Conservation (phyloP, 2,329 filamentous ascomycete genomes). For the Microsporum canis region DNA sequence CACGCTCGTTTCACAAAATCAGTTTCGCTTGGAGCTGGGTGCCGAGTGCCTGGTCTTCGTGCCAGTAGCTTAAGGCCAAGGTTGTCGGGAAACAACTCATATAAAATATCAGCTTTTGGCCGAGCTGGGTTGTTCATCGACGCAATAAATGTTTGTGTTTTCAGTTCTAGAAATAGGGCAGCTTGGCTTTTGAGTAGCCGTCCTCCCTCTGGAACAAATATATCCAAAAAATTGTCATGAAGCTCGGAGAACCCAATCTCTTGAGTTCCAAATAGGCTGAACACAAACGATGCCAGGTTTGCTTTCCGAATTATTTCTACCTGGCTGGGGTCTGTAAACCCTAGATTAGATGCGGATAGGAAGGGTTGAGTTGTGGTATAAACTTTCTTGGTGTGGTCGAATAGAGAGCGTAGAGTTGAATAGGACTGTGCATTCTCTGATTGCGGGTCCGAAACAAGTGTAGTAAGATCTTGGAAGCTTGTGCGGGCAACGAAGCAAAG, state of each 20-base stretch:
- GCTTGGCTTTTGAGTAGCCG: slow-evolving; percentile 50
- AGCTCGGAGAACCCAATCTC: slow-evolving; percentile 54
- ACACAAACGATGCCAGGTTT: slow-evolving; percentile 54
- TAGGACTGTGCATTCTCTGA: slow-evolving; percentile 52
- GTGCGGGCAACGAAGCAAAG: slow-evolving; percentile 47
- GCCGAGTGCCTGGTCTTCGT: slow-evolving; percentile 43
- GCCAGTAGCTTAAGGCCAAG: slow-evolving; percentile 44
- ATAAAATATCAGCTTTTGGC: slow-evolving; percentile 45
- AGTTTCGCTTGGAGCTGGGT: slow-evolving; percentile 47
- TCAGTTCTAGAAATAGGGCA: slow-evolving; percentile 51
- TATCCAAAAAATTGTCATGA: slow-evolving; percentile 52
- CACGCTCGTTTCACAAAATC: slow-evolving; percentile 48
- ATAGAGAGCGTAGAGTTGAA: slow-evolving; percentile 48
- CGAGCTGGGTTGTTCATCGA: slow-evolving; percentile 47
- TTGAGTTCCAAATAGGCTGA: slow-evolving; percentile 51
- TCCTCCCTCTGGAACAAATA: slow-evolving; percentile 50
- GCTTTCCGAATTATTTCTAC: slow-evolving; percentile 51
- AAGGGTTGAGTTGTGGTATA: slow-evolving; percentile 48
- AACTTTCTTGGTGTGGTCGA: slow-evolving; percentile 52
- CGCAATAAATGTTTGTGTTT: slow-evolving; percentile 56
- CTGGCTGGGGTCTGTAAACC: slow-evolving; percentile 42
- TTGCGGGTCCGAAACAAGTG: slow-evolving; percentile 45
- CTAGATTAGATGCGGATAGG: slow-evolving; percentile 43
- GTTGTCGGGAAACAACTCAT: slow-evolving; percentile 49
- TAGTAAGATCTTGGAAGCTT: slow-evolving; percentile 45